Percentiles rank a stretch among this genome's conserved stretches.
Conservation (phyloP, 2,329 filamentous ascomycete genomes). For the Sporothrix variecibatus region DNA sequence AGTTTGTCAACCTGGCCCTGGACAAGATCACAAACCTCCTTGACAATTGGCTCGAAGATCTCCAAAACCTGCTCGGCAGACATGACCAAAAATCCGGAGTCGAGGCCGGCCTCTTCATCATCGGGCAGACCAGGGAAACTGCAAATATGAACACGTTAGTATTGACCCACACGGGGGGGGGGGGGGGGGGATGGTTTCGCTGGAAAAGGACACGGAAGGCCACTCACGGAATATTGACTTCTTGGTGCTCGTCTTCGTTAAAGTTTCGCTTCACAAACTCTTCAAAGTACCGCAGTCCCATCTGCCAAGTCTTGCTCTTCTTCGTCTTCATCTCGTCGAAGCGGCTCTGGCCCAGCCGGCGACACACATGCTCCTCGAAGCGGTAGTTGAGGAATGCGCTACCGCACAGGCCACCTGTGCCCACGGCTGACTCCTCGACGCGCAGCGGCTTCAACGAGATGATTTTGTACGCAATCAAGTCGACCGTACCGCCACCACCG, state of each 20-base stretch:
- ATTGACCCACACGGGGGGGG: background rate
- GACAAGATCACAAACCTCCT: slow-evolving; percentile 68
- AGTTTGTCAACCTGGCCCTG: slow-evolving; percentile 67
- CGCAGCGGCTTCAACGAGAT: slow-evolving; percentile 69
- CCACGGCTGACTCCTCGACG: slow-evolving; percentile 77
- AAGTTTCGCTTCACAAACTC: slow-evolving; percentile 86
- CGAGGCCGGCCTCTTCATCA: slow-evolving; percentile 72
- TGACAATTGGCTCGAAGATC: slow-evolving; percentile 74
- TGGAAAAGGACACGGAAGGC: background rate
- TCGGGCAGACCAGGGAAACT: slow-evolving; percentile 74
- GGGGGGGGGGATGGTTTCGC: background rate
- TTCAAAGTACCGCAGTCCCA: slow-evolving; percentile 77
- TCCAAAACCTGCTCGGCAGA: slow-evolving; percentile 67
- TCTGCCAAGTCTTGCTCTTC: slow-evolving; percentile 78
- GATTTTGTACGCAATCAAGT: slow-evolving; percentile 80
- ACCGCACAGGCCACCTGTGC: slow-evolving; percentile 75
- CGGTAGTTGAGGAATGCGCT: slow-evolving; percentile 79
- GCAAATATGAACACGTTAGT: background rate
- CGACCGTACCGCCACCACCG: slow-evolving; percentile 66
- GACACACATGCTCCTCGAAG: slow-evolving; percentile 75
- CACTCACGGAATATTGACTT: slow-evolving; percentile 72
- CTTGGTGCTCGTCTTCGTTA: slow-evolving; percentile 73
- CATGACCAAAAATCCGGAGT: slow-evolving; percentile 76
- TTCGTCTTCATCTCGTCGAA: slow-evolving; percentile 77
- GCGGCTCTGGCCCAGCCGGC: slow-evolving; percentile 63